Evolutionary conservation across 352 stramenopile genomes (phyloP).

Genomic region (Globisporangium sylvaticum): DNA sequence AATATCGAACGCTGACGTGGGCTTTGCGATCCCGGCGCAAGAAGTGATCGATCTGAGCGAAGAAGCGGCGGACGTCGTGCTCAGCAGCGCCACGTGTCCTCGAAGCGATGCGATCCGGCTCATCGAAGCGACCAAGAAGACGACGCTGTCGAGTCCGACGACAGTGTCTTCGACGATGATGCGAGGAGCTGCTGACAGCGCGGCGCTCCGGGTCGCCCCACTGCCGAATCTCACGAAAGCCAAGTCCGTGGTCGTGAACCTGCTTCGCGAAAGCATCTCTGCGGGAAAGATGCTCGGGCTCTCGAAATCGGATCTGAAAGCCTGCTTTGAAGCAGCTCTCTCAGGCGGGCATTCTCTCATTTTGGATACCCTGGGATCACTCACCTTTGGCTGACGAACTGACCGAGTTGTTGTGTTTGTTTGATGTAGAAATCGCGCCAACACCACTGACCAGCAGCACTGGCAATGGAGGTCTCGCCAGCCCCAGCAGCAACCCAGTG

Average conservation of each 20-base stretch:
- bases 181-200: not conserved
- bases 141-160: not conserved
- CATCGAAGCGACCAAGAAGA: conserved; percentile 44
- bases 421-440: not conserved
- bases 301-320: conserved; percentile 23
- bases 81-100: conserved; percentile 35
- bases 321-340: conserved; percentile 27
- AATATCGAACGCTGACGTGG: conserved; percentile 40
- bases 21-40: conserved; percentile 38
- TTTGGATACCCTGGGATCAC: not conserved
- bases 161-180: not conserved
- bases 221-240: conserved; percentile 11
- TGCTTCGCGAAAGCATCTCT: conserved; percentile 30
- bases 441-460: not conserved
- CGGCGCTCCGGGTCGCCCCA: not conserved
- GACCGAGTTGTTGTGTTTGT: not conserved
- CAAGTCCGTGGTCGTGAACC: conserved; percentile 25
- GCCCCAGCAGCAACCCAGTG: conserved; percentile 4
- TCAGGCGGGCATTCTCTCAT: not conserved
- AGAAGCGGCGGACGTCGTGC: conserved; percentile 40
- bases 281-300: conserved; percentile 34
- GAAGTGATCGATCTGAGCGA: conserved; percentile 48
- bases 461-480: not conserved
- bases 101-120: conserved; percentile 46
- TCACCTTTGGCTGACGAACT: not conserved